These are phyloP conservation scores for Epichloe uncinata DNA, from an alignment of 2,329 filamentous ascomycete species.

Conservation along the genomic window DNA sequence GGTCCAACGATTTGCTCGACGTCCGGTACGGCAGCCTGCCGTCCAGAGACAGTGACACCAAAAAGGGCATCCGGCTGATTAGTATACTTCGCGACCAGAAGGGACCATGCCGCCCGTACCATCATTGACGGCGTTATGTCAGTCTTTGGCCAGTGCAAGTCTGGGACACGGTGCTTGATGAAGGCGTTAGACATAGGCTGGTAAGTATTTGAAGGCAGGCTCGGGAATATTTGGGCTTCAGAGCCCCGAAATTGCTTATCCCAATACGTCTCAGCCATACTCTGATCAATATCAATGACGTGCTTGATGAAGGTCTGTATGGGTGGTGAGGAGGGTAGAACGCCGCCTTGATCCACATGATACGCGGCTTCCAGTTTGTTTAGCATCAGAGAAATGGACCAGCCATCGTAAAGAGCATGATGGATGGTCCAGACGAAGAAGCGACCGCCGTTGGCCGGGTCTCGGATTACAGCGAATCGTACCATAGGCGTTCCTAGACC, in stretches of 20 bases:
- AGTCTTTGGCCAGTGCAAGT: constrained; percentile 1
- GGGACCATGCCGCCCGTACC: constrained; percentile 12
- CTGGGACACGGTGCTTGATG: constrained; percentile 1
- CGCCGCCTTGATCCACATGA: constrained; percentile 10
- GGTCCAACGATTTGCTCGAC: constrained; percentile 15
- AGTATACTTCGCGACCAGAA: constrained; percentile 23
- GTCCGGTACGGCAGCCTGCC: constrained; percentile 11
- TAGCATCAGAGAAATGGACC: constrained; percentile 33
- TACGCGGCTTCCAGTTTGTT: constrained; percentile 28
- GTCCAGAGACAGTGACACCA: constrained; percentile 13
- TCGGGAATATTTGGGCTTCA: constrained; percentile 3
- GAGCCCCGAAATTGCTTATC: constrained; percentile 10
- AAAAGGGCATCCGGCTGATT: constrained; percentile 18
- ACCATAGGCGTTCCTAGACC: constrained; percentile 13
- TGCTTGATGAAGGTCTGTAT: constrained; percentile 2
- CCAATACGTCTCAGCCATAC: background rate
- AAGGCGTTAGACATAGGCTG: constrained; percentile 1
- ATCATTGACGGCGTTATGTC: constrained; percentile 9
- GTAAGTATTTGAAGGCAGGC: constrained; percentile 1
- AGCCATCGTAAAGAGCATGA: constrained; percentile 39
- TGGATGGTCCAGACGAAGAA: constrained; percentile 30
- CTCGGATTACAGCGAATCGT: constrained; percentile 7
- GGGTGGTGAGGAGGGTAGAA: background rate
- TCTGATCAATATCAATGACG: background rate
- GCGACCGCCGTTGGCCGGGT: background rate